A percentile compares a stretch with the other conserved stretches of the same genome.
Conservation (phyloP, 148 eudicot species). For the Chenopodium formosanum region DNA sequence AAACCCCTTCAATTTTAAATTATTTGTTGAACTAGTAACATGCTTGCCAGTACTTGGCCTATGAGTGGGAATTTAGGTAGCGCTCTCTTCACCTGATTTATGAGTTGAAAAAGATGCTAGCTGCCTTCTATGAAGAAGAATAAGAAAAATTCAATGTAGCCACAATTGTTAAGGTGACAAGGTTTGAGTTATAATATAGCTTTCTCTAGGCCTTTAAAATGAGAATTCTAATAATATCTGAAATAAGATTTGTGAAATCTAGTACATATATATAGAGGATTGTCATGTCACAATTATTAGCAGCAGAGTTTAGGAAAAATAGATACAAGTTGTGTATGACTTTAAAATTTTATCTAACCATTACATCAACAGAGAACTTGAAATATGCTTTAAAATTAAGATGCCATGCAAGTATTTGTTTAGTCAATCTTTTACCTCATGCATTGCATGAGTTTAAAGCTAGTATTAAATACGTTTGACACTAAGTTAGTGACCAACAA, state of each 20-base stretch:
- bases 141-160: not conserved
- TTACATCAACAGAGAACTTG: too few species aligned
- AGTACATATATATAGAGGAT: too few species aligned
- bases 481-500: slow-evolving; percentile 1
- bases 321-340: too few species aligned
- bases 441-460: too few species aligned
- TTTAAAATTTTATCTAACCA: too few species aligned
- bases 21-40: not conserved
- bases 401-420: too few species aligned
- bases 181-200: not conserved
- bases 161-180: not conserved
- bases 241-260: not conserved
- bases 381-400: too few species aligned
- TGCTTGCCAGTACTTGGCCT: not conserved
- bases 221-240: not conserved
- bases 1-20: not conserved
- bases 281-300: too few species aligned
- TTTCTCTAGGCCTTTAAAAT: not conserved
- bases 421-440: too few species aligned
- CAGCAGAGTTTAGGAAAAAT: too few species aligned
- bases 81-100: too few species aligned
- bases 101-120: not conserved
- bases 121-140: not conserved
- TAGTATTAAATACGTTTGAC: not conserved
- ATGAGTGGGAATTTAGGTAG: not conserved